These are phyloP conservation scores for Daedalea quercina DNA, from an alignment of 768 basidiomycete species.

Conservation along the genomic window DNA sequence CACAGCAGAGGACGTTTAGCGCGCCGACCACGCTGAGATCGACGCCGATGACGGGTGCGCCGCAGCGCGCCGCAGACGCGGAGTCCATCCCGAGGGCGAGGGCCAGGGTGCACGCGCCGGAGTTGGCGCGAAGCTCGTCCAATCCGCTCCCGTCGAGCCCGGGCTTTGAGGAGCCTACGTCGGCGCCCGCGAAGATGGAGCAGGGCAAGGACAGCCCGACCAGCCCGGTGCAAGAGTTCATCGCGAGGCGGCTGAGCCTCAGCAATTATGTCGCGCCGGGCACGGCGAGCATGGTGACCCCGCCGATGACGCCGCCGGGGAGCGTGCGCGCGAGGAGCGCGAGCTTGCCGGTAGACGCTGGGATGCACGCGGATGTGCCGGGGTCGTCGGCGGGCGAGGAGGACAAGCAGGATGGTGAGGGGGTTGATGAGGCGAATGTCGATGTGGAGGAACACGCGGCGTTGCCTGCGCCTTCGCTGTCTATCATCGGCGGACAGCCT, in stretches of 20 bases:
- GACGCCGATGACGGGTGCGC: conserved; percentile 19
- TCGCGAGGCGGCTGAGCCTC: conserved; percentile 30
- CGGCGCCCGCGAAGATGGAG: neutral
- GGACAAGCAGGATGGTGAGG: conserved; percentile 3
- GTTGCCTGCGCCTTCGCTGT: neutral
- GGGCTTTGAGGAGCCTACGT: neutral
- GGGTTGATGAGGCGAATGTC: neutral
- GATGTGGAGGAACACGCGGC: neutral
- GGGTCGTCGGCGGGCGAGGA: conserved; percentile 3
- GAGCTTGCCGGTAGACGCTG: conserved; percentile 10
- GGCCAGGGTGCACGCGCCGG: neutral
- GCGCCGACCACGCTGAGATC: conserved; percentile 21
- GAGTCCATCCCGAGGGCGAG: conserved; percentile 4
- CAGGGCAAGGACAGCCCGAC: neutral
- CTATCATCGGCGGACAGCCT: neutral
- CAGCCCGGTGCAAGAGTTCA: conserved; percentile 14
- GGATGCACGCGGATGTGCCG: conserved; percentile 8
- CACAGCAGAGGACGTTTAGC: conserved; percentile 25
- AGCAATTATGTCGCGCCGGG: conserved; percentile 47
- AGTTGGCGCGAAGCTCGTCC: neutral
- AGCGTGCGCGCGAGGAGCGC: conserved; percentile 11
- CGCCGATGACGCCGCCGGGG: conserved; percentile 21
- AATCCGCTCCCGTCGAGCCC: neutral
- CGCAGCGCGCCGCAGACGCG: conserved; percentile 5
- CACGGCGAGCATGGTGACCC: conserved; percentile 13